Percentiles rank a stretch among this genome's conserved stretches.
Conservation (phyloP, 2,329 filamentous ascomycete species). For the Ascochyta lentis region DNA sequence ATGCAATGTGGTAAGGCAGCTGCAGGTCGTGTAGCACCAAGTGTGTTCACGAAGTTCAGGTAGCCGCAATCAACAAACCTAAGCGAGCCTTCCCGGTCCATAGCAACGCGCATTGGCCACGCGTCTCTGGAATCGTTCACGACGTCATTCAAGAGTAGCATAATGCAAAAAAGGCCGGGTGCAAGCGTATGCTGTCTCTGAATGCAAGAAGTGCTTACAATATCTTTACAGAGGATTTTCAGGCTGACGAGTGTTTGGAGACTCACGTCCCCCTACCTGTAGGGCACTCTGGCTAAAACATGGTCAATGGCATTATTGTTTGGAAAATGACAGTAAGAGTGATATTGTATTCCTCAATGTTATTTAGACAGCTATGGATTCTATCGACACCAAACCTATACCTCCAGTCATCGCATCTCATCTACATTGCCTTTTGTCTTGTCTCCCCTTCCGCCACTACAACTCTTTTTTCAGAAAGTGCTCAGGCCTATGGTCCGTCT, state of each 20-base stretch:
- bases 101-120: conserved; percentile 37
- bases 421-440: not conserved
- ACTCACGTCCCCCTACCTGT: no score
- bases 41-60: conserved; percentile 17
- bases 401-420: not conserved
- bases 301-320: no score
- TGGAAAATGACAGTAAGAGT: no score
- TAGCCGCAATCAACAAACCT: conserved; percentile 37
- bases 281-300: no score
- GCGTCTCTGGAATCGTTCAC: conserved; percentile 7
- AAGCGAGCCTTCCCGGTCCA: conserved; percentile 27
- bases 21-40: conserved; percentile 17
- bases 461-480: conserved; percentile 72
- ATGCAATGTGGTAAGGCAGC: conserved; percentile 15
- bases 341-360: no score
- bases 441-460: conserved; percentile 34
- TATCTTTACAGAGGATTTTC: no score
- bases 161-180: no score
- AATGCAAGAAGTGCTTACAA: no score
- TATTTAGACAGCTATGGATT: no score
- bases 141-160: not conserved
- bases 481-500: conserved; percentile 94
- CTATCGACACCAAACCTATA: not conserved
- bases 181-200: no score
- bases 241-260: no score